Percentiles rank a stretch among this genome's conserved stretches.
phyloP scores from a whole-genome alignment of 2,329 filamentous ascomycete genomes.

The Calonectria pseudoreteaudii region DNA sequence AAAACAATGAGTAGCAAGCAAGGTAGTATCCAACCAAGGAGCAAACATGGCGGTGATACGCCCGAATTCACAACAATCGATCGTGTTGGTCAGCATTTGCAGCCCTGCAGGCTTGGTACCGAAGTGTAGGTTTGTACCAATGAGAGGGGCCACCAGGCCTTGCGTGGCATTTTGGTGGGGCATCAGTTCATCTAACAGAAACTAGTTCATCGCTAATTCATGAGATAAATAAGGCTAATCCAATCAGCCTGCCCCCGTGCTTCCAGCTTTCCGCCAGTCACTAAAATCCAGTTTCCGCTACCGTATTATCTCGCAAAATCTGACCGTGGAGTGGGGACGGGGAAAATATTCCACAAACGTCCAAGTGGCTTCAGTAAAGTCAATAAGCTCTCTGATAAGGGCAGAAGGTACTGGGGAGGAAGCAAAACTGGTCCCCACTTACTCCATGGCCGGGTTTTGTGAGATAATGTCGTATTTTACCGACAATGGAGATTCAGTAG shows the following conservation, averaged over 20 bases:
- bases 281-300: not conserved
- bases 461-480: not conserved
- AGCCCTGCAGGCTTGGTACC: not conserved
- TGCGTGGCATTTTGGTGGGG: not conserved
- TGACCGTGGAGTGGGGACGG: too few species aligned
- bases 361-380: too few species aligned
- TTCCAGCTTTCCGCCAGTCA: not conserved
- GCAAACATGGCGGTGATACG: too few species aligned
- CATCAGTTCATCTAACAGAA: not conserved
- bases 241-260: not conserved
- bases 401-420: too few species aligned
- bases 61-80: too few species aligned
- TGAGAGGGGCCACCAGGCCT: not conserved
- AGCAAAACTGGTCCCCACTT: too few species aligned
- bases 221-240: not conserved
- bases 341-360: too few species aligned
- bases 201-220: not conserved
- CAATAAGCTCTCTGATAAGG: too few species aligned
- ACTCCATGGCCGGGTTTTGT: too few species aligned
- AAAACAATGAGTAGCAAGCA: not conserved
- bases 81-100: too few species aligned
- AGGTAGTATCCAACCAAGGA: too few species aligned
- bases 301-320: too few species aligned
- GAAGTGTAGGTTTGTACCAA: not conserved
- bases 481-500: not conserved